Conservation (phyloP, 202 grass and related monocot genomes). For the Panicum virgatum region DNA sequence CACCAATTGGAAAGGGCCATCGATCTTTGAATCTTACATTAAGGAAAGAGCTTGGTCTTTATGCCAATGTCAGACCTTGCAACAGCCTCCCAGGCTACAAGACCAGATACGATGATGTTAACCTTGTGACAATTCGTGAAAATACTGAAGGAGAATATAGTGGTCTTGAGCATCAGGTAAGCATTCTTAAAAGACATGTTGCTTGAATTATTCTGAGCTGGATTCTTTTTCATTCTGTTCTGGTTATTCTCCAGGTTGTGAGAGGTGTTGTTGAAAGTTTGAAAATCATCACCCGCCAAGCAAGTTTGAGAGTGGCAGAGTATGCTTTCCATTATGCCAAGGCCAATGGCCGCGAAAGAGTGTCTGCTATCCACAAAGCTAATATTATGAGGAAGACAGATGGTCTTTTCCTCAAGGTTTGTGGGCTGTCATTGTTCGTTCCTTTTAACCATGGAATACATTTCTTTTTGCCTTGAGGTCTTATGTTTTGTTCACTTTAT, state of each 20-base stretch:
- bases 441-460: background rate
- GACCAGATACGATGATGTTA: slow-evolving; percentile 92
- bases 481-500: slow-evolving; percentile 23
- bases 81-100: slow-evolving; percentile 91
- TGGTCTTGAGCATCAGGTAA: slow-evolving; percentile 97
- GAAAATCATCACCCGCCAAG: slow-evolving; percentile 98
- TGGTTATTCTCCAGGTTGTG: slow-evolving; percentile 65
- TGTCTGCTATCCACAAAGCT: slow-evolving; percentile 97
- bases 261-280: slow-evolving; percentile 98
- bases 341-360: slow-evolving; percentile 77
- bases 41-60: slow-evolving; percentile 93
- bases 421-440: background rate
- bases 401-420: slow-evolving; percentile 96
- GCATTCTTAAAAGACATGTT: slow-evolving; percentile 10
- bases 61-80: slow-evolving; percentile 94
- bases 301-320: slow-evolving; percentile 95
- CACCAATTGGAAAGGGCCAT: slow-evolving; percentile 97
- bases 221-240: slow-evolving; percentile 23
- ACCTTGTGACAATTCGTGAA: slow-evolving; percentile 97
- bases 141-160: slow-evolving; percentile 99
- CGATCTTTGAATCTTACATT: slow-evolving; percentile 95
- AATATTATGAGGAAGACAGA: slow-evolving; percentile 99
- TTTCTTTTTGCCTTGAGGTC: slow-evolving; percentile 14
- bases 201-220: slow-evolving; percentile 17
- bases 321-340: slow-evolving; percentile 99